phyloP scores from a whole-genome alignment of 1,284 basidiomycete species.

The Cryptococcus deneoformans region DNA sequence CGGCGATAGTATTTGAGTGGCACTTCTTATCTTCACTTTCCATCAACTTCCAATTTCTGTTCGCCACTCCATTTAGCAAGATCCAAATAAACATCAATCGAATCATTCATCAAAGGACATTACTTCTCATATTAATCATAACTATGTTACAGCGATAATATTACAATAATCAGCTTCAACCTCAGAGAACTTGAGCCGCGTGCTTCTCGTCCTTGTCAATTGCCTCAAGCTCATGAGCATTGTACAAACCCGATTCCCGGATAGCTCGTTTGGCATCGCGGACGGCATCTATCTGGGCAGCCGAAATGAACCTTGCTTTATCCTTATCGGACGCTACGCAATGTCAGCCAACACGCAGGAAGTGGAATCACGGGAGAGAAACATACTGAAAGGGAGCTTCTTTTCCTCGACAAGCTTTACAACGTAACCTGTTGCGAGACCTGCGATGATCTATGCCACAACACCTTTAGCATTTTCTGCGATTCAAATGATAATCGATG shows the following conservation, averaged over 20 bases:
- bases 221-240: slow-evolving; percentile 24
- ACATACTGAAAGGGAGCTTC: slow-evolving; percentile 35
- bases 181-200: slow-evolving; percentile 20
- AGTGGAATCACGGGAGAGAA: background rate
- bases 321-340: slow-evolving; percentile 23
- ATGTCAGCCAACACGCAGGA: background rate
- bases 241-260: slow-evolving; percentile 32
- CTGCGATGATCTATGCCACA: slow-evolving; percentile 27
- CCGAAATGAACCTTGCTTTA: slow-evolving; percentile 27
- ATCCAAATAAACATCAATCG: background rate
- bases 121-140: background rate
- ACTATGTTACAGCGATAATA: background rate
- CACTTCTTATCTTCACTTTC: too few species aligned
- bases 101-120: background rate
- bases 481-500: background rate
- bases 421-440: slow-evolving; percentile 26
- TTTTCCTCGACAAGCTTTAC: slow-evolving; percentile 35
- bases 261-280: slow-evolving; percentile 33
- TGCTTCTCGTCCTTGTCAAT: slow-evolving; percentile 33
- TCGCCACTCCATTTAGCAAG: too few species aligned
- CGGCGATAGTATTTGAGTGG: too few species aligned
- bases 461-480: background rate
- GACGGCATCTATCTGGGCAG: slow-evolving; percentile 24
- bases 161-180: background rate
- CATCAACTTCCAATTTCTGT: too few species aligned